Conservation (phyloP, 164 flowering plant genomes). For the Liquidambar formosana region DNA sequence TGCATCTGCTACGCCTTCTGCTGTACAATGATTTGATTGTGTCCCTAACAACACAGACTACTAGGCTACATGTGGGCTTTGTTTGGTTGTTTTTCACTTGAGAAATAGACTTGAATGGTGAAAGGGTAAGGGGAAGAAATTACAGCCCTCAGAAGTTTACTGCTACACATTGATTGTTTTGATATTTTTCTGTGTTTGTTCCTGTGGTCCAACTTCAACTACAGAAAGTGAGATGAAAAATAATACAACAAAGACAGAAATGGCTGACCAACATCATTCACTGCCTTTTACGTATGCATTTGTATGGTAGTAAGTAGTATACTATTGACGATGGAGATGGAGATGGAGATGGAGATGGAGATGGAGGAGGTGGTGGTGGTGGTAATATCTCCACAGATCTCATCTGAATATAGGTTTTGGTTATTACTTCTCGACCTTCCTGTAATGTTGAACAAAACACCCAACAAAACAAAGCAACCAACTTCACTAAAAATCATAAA, state of each 20-base stretch:
- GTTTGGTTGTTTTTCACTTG: slow-evolving; percentile 3
- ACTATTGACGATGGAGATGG: slow-evolving; percentile 13
- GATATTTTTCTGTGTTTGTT: neutral
- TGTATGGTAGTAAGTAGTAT: slow-evolving; percentile 49
- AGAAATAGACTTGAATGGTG: slow-evolving; percentile 9
- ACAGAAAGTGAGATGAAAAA: slow-evolving; percentile 19
- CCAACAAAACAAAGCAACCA: neutral
- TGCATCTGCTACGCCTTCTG: slow-evolving; percentile 11
- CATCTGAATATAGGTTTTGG: slow-evolving; percentile 18
- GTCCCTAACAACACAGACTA: slow-evolving; percentile 10
- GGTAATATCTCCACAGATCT: slow-evolving; percentile 28
- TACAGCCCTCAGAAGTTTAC: slow-evolving; percentile 20
- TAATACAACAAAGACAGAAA: slow-evolving; percentile 19
- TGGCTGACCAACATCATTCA: slow-evolving; percentile 35
- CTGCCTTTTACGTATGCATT: slow-evolving; percentile 34
- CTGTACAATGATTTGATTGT: slow-evolving; percentile 14
- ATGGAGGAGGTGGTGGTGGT: slow-evolving; percentile 6
- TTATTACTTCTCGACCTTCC: slow-evolving; percentile 19
- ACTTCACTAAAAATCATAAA: neutral
- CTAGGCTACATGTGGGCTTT: slow-evolving; percentile 12
- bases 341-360: neutral
- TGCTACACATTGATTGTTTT: slow-evolving; percentile 14
- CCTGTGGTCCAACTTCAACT: slow-evolving; percentile 34
- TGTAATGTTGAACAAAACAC: slow-evolving; percentile 12
- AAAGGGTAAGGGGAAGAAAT: slow-evolving; percentile 18